Conservation (phyloP, 2,329 filamentous ascomycete species). For the Pseudofabraea citricarpa region DNA sequence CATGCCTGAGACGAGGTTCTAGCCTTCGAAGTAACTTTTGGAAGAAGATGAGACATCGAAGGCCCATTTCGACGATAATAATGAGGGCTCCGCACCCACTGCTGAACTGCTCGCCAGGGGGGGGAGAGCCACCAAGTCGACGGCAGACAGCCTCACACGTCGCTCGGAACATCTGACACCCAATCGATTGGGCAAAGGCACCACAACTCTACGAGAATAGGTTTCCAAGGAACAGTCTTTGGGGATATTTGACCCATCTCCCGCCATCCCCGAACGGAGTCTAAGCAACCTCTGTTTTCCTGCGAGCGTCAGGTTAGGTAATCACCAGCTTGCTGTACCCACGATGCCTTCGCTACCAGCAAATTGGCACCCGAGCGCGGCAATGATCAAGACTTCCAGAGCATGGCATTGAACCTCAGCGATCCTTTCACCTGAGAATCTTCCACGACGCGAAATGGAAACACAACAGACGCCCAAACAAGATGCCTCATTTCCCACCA, state of each 20-base stretch:
- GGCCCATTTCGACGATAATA: constrained; percentile 1
- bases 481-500: no score
- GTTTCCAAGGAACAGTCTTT: constrained; percentile 2
- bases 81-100: neutral
- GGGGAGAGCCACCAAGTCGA: no score
- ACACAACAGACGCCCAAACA: no score
- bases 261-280: neutral
- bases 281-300: neutral
- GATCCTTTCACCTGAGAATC: no score
- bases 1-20: neutral
- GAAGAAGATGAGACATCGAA: neutral
- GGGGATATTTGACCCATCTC: neutral
- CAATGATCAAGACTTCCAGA: no score
- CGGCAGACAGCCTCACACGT: neutral
- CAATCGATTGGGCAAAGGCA: neutral
- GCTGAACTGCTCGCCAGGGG: no score
- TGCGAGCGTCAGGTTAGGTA: neutral
- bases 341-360: neutral
- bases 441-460: no score
- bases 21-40: neutral
- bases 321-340: no score
- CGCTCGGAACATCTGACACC: neutral
- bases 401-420: no score
- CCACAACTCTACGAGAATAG: constrained; percentile 1
- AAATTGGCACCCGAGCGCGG: neutral